Conservation (phyloP, 2,329 filamentous ascomycete species). For the Fusarium lyarnte region DNA sequence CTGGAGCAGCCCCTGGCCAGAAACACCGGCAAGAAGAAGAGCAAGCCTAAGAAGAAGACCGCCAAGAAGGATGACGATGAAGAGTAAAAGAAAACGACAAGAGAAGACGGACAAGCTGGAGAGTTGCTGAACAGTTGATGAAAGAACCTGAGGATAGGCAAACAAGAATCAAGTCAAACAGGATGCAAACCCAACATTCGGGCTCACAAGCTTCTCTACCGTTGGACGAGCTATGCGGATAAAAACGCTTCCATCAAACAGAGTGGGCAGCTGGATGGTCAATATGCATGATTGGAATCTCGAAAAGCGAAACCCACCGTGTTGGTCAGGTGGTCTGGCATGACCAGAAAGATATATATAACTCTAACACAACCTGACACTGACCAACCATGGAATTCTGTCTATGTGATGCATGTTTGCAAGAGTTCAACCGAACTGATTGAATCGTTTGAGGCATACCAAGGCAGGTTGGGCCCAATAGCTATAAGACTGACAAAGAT, state of each 20-base stretch:
- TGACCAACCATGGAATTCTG: slow-evolving; percentile 33
- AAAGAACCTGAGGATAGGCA: slow-evolving; percentile 19
- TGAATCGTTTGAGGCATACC: background rate
- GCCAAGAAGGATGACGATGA: slow-evolving; percentile 57
- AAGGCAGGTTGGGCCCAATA: background rate
- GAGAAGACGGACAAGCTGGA: slow-evolving; percentile 22
- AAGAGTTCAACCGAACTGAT: background rate
- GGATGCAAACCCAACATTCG: slow-evolving; percentile 30
- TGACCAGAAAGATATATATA: slow-evolving; percentile 39
- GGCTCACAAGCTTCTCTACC: slow-evolving; percentile 20
- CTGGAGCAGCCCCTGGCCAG: slow-evolving; percentile 87
- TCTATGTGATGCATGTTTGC: slow-evolving; percentile 5
- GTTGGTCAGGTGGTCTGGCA: slow-evolving; percentile 31
- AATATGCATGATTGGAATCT: slow-evolving; percentile 24
- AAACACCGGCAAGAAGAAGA: slow-evolving; percentile 92
- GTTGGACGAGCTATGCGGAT: slow-evolving; percentile 29
- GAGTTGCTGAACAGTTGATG: slow-evolving; percentile 26
- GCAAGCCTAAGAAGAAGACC: slow-evolving; percentile 81
- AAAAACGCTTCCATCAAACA: slow-evolving; percentile 9
- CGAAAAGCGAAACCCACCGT: slow-evolving; percentile 27
- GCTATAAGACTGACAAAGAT: background rate
- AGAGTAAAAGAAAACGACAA: slow-evolving; percentile 39
- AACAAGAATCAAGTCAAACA: slow-evolving; percentile 22
- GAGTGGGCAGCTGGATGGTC: slow-evolving; percentile 26
- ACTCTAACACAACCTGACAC: slow-evolving; percentile 36